Evolutionary conservation across 1,139 yeast species (phyloP), one percentile per base, ranked within the genome.

Genomic region (Hansenula lynferdii): DNA sequence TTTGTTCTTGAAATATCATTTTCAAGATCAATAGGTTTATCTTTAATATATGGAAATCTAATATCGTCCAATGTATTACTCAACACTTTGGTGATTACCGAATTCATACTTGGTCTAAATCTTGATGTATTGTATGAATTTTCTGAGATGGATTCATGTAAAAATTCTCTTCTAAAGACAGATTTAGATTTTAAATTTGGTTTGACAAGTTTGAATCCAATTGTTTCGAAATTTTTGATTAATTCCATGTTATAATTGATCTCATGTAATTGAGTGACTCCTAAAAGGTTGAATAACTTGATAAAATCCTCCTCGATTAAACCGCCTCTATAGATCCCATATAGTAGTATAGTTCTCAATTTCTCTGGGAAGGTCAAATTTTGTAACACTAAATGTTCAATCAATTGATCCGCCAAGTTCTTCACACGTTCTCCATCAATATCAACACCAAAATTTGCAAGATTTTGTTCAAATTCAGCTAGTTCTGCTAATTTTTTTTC

Each of bases 251-350:
- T 64, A 19, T 72, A 68, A 21, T 66, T 62, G 41, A 75, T 68
- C 35, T 85, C 94, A 42, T 57, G 60, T 18, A 68, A 66, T 36
- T 75, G 72, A 29, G 66, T 62, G 14, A 86, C 74, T 0, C 82
- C 85, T 35, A 85, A 76, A 53, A 90, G 94, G 38, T 70, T 65
- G 34, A 81, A 72, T 32, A 92, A 62, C 54, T 92, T 89, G 37
- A 67, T 63, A 48, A 84, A 77, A 64, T 92, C 99, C 8, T 70
- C 59, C 49, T 80, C 83, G 15, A 86, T 70, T 22, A 92, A 66
- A 0, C 99, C 98, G 5, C 94, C 92, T 48, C 97, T 71, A 59
- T 80, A 85, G 28, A 89, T 61, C 1, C 90, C 84, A 60, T 92
- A 92, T 5, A 85, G 65, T 23, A 86, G 67, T n/a, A 92, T 74